Percentiles rank a stretch among this genome's conserved stretches.
Conservation (phyloP, 176 grass and related monocot genomes). For the Bolboschoenus planiculmis region DNA sequence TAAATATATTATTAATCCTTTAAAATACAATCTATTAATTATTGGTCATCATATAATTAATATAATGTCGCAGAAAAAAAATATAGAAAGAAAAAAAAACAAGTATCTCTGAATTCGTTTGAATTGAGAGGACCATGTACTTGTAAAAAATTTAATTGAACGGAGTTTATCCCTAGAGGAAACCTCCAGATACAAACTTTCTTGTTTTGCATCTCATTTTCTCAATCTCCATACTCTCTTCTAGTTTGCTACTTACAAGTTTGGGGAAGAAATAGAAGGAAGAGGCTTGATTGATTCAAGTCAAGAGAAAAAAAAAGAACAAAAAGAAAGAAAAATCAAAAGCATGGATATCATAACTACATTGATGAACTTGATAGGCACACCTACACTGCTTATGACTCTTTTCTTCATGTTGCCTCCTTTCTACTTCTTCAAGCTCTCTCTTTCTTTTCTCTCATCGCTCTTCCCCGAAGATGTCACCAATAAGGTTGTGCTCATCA, state of each 20-base stretch:
- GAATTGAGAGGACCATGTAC: not conserved
- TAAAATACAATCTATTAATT: too few relatives aligned
- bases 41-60: too few relatives aligned
- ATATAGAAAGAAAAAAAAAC: too few relatives aligned
- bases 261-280: not conserved
- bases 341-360: constrained; percentile 8
- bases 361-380: constrained; percentile 23
- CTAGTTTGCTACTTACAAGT: not conserved
- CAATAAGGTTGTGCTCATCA: constrained; percentile 81
- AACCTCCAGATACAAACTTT: not conserved
- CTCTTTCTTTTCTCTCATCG: not conserved
- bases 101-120: not conserved
- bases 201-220: not conserved
- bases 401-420: constrained; percentile 22
- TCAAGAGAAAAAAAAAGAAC: not conserved
- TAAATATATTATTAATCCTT: too few relatives aligned
- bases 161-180: not conserved
- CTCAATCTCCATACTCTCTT: not conserved
- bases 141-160: not conserved
- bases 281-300: not conserved
- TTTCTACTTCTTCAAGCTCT: constrained; percentile 23
- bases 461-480: constrained; percentile 48
- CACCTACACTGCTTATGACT: constrained; percentile 17
- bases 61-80: too few relatives aligned
- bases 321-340: not conserved